Percentiles rank a stretch among this genome's conserved stretches.
These are phyloP conservation scores for Letharia columbiana DNA, from an alignment of 495 filamentous ascomycete genomes.

Conservation along the genomic window DNA sequence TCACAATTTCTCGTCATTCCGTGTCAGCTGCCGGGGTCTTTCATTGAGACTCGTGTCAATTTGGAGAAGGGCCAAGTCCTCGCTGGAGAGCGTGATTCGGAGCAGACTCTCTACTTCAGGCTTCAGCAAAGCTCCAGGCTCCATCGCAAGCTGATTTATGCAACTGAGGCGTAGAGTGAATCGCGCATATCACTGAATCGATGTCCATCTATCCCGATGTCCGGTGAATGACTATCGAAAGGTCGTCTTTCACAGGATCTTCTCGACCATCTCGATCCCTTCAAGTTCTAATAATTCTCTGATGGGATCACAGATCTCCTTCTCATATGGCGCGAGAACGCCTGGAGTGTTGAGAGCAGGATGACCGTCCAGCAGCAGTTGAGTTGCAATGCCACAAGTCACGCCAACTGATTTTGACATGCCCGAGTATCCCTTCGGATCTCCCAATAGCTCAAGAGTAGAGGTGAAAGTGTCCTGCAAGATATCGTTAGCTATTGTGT, in stretches of 20 bases:
- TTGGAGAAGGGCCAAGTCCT: no score
- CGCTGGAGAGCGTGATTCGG: no score
- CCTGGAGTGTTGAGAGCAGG: conserved; percentile 22
- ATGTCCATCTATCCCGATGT: no score
- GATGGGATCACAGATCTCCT: conserved; percentile 27
- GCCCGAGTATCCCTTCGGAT: conserved; percentile 22
- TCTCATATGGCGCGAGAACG: conserved; percentile 22
- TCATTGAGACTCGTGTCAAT: no score
- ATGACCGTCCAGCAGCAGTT: conserved; percentile 24
- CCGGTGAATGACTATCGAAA: no score
- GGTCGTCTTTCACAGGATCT: conserved; percentile 26
- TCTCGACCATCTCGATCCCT: conserved; percentile 36
- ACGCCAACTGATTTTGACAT: conserved; percentile 23
- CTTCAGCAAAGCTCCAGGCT: no score
- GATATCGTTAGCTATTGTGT: not conserved
- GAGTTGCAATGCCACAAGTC: conserved; percentile 25
- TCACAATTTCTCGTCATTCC: no score
- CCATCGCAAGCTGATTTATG: no score
- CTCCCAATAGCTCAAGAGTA: conserved; percentile 24
- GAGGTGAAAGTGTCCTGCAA: conserved; percentile 21
- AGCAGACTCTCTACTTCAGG: no score
- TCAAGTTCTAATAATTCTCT: conserved; percentile 28
- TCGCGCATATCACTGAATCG: no score
- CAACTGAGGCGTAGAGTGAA: no score
- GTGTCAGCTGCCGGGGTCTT: no score